A percentile compares a stretch with the other conserved stretches of the same genome.
phyloP scores from a whole-genome alignment of 1,284 basidiomycete genomes.

The Ustilago trichophora region DNA sequence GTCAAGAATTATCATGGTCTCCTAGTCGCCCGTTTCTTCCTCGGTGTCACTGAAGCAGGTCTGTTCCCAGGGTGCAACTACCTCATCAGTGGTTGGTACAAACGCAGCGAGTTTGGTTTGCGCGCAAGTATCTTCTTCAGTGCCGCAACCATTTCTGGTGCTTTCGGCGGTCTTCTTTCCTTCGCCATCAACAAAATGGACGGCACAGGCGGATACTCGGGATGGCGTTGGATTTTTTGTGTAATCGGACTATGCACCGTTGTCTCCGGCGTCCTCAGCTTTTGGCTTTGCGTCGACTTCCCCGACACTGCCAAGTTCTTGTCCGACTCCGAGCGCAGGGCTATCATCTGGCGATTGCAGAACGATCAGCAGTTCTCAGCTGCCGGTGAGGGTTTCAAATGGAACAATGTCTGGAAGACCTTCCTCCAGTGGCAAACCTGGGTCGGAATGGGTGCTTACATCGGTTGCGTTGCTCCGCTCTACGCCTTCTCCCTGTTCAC shows the following conservation, averaged over 20 bases:
- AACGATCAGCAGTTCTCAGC: conserved; percentile 78
- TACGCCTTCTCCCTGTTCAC: conserved; percentile 79
- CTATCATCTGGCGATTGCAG: conserved; percentile 76
- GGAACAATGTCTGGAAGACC: conserved; percentile 74
- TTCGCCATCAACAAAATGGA: conserved; percentile 68
- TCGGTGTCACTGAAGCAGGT: conserved; percentile 31
- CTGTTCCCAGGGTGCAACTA: conserved; percentile 70
- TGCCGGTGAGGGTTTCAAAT: conserved; percentile 74
- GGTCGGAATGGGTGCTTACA: conserved; percentile 70
- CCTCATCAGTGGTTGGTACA: conserved; percentile 68
- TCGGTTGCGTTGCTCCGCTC: conserved; percentile 69
- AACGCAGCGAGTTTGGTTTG: conserved; percentile 35
- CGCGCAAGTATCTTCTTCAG: conserved; percentile 35
- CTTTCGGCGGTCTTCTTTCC: conserved; percentile 67
- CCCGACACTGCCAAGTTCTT: conserved; percentile 75
- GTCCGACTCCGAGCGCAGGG: conserved; percentile 73
- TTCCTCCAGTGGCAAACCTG: conserved; percentile 79
- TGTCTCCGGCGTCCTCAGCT: conserved; percentile 74
- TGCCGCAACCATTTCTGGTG: conserved; percentile 43
- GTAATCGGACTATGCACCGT: conserved; percentile 78
- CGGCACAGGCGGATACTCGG: conserved; percentile 63
- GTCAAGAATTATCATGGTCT: conserved; percentile 75
- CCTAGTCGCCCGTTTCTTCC: conserved; percentile 68
- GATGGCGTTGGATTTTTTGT: conserved; percentile 70
- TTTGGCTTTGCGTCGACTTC: conserved; percentile 82